Conservation (phyloP, 2,329 filamentous ascomycete genomes). For the Paecilomyces dactylethromorphus region DNA sequence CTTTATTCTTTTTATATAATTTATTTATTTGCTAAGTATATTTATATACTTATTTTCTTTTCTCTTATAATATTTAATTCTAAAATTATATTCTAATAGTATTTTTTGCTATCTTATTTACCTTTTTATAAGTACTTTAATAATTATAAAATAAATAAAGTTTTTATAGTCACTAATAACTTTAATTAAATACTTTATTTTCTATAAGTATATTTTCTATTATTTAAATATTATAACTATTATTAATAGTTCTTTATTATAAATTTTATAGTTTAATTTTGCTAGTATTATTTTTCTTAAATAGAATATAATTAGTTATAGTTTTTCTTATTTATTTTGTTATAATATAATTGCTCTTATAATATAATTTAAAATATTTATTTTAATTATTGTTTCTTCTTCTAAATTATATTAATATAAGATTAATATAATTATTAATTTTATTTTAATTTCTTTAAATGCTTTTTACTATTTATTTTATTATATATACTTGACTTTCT, state of each 20-base stretch:
- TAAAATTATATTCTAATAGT: neutral
- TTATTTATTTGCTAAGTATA: neutral
- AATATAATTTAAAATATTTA: too few species aligned
- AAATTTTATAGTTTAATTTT: too few species aligned
- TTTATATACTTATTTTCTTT: neutral
- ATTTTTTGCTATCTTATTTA: neutral
- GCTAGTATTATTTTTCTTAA: too few species aligned
- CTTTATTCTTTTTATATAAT: neutral
- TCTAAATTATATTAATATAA: neutral
- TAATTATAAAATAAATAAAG: neutral
- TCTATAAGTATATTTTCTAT: conserved; percentile 3
- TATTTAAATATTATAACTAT: neutral
- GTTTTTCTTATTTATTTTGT: too few species aligned
- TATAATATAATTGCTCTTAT: too few species aligned
- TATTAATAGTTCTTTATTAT: too few species aligned
- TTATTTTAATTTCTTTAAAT: too few species aligned
- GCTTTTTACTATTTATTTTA: neutral
- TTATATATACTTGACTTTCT: neutral
- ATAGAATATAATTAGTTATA: too few species aligned
- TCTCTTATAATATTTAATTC: neutral
- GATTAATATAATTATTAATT: too few species aligned
- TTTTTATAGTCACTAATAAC: conserved; percentile 3
- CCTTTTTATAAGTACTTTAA: neutral
- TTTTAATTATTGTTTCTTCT: too few species aligned
- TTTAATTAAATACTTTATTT: neutral